phyloP scores from a whole-genome alignment of 495 filamentous ascomycete genomes.

The Aspergillus hancockii region DNA sequence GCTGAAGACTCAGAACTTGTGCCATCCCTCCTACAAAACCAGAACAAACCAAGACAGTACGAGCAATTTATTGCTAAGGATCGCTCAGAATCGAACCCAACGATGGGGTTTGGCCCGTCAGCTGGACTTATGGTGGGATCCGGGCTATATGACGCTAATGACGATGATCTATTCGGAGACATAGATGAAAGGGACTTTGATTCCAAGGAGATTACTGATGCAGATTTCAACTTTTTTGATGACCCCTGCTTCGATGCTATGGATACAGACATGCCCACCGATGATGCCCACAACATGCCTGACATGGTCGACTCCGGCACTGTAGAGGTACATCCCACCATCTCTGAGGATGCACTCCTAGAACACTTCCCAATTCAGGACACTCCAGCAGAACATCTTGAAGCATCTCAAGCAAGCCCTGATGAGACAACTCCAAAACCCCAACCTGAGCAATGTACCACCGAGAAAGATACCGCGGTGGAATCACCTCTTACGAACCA shows the following conservation, averaged over 20 bases:
- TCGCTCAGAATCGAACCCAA: slow-evolving; percentile 21
- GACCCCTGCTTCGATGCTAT: slow-evolving; percentile 52
- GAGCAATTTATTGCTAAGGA: slow-evolving; percentile 24
- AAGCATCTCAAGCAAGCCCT: slow-evolving; percentile 1
- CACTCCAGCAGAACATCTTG: slow-evolving; percentile 2
- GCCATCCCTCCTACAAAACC: slow-evolving; percentile 12
- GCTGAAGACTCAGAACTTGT: slow-evolving; percentile 33
- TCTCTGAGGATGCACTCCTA: not conserved
- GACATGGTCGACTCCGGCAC: slow-evolving; percentile 16
- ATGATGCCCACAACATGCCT: slow-evolving; percentile 17
- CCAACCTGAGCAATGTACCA: slow-evolving; percentile 10
- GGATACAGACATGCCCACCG: slow-evolving; percentile 12
- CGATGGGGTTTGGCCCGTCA: slow-evolving; percentile 26
- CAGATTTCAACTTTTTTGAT: slow-evolving; percentile 92
- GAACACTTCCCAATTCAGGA: slow-evolving; percentile 7
- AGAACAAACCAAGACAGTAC: slow-evolving; percentile 13
- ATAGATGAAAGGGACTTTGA: slow-evolving; percentile 77
- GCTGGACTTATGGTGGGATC: slow-evolving; percentile 37
- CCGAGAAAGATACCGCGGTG: not conserved
- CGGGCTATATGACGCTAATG: slow-evolving; percentile 46
- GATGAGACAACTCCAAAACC: slow-evolving; percentile 4
- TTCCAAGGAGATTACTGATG: slow-evolving; percentile 77
- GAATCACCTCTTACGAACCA: slow-evolving; percentile 23
- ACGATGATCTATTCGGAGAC: slow-evolving; percentile 69
- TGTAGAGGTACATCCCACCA: slow-evolving; percentile 10